Evolutionary conservation across 192 early-diverging fungal species (phyloP), one percentile per base, ranked within the genome.

Genomic region (Coemansia sp.): DNA sequence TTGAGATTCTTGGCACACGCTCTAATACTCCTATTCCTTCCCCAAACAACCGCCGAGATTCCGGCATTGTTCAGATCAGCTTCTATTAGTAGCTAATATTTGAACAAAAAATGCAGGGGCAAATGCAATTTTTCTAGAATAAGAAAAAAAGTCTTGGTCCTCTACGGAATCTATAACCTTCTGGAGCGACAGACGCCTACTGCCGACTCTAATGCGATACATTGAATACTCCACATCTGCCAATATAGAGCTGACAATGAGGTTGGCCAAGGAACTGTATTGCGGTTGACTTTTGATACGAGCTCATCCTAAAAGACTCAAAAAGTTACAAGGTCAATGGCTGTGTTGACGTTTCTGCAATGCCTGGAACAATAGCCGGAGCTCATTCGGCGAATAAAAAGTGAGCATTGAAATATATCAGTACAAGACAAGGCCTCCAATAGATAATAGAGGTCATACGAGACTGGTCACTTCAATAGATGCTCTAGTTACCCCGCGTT

Each of bases 401-500:
- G 28, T 28, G 33, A 14, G 4, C 28, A 56, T 33, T 56, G 8
- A 1, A 34, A 7, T 24, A 1, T 28, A 34, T 56, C 48, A 26
- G 10, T 21, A 13, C 48, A 50, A 23, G 23, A 23, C 31, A 23
- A 42, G 39, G 45, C 48, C 18, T 56, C 2, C 8, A 56, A n/a
- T 3, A 33, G 14, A n/a, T 14, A 56, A 56, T 56, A 33, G 53
- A 31, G 43, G 43, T 45, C 18, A 20, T 9, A 3, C n/a, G 8
- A 20, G 43, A 45, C 43, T 45, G 18, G 43, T 9, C 16, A 18
- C n/a, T 50, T 50, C 31, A 33, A 56, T 56, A 18, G 53, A 14
- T 56, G 53, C 53, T 56, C 16, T 33, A 2, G 53, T 34, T 56
- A 56, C 53, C 53, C 53, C 53, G 53, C 53, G 26, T 56, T 56